These are phyloP conservation scores for Tubosaeta brunneosetosa DNA, from an alignment of 768 basidiomycete species.

Conservation along the genomic window DNA sequence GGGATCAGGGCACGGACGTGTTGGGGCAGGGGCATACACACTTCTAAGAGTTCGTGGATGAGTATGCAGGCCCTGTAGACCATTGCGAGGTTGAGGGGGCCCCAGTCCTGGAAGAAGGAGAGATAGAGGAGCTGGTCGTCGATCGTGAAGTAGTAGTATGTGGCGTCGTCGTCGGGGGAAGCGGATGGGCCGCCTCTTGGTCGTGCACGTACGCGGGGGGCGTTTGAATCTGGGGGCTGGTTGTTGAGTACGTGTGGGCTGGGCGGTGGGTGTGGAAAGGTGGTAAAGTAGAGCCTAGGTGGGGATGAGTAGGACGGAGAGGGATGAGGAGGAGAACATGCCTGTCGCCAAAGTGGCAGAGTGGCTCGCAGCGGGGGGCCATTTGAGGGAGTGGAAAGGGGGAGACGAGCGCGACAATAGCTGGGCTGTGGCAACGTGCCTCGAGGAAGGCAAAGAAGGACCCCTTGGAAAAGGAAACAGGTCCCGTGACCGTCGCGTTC, in stretches of 20 bases:
- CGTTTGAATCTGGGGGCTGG: slow-evolving; percentile 46
- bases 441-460: slow-evolving; percentile 17
- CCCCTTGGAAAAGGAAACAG: slow-evolving; percentile 30
- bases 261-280: slow-evolving; percentile 77
- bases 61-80: slow-evolving; percentile 90
- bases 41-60: slow-evolving; percentile 85
- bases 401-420: slow-evolving; percentile 20
- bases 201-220: slow-evolving; percentile 59
- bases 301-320: neutral
- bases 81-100: slow-evolving; percentile 88
- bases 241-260: slow-evolving; percentile 61
- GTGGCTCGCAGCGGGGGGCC: slow-evolving; percentile 60
- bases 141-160: slow-evolving; percentile 88
- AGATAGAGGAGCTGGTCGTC: slow-evolving; percentile 90
- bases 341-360: slow-evolving; percentile 80
- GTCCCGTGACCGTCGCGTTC: slow-evolving; percentile 36
- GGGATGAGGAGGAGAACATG: slow-evolving; percentile 24
- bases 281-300: slow-evolving; percentile 81
- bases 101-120: slow-evolving; percentile 94
- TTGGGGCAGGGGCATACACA: slow-evolving; percentile 30
- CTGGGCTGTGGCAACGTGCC: slow-evolving; percentile 28
- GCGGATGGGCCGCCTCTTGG: slow-evolving; percentile 56
- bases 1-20: slow-evolving; percentile 19
- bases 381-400: slow-evolving; percentile 28
- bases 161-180: slow-evolving; percentile 68